Conservation (phyloP, 129 eudicot species). For the Calendula officinalis region DNA sequence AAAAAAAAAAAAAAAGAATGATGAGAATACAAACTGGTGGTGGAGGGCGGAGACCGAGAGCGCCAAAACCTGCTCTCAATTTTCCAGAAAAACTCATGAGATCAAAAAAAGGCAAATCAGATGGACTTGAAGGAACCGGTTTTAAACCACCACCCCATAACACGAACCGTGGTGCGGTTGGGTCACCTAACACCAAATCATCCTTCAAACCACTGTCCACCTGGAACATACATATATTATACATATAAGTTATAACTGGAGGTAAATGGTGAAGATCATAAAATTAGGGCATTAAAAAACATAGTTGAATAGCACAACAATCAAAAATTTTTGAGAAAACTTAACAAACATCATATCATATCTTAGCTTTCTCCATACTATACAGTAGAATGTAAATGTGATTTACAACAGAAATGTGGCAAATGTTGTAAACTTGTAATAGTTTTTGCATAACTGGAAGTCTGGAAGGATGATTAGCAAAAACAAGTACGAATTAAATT, state of each 20-base stretch:
- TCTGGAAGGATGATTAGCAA: too few relatives aligned
- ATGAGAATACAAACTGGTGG: constrained; percentile 66
- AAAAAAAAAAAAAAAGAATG: not conserved
- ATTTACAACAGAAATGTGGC: too few relatives aligned
- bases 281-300: not conserved
- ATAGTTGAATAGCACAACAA: too few relatives aligned
- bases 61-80: constrained; percentile 95
- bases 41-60: constrained; percentile 83
- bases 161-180: constrained; percentile 89
- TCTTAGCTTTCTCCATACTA: too few relatives aligned
- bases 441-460: too few relatives aligned
- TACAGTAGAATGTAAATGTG: too few relatives aligned
- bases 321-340: too few relatives aligned
- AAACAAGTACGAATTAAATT: too few relatives aligned
- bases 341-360: too few relatives aligned
- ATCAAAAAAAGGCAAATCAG: constrained; percentile 85
- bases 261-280: constrained; percentile 3
- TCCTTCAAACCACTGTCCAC: constrained; percentile 91
- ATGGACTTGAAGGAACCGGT: constrained; percentile 80
- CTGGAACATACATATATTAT: constrained; percentile 28
- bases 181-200: constrained; percentile 89
- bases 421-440: too few relatives aligned
- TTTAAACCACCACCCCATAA: constrained; percentile 77
- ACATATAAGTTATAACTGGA: not conserved
- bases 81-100: constrained; percentile 89